Conservation (phyloP, 2,329 filamentous ascomycete species). For the Aureobasidium mangrovei region DNA sequence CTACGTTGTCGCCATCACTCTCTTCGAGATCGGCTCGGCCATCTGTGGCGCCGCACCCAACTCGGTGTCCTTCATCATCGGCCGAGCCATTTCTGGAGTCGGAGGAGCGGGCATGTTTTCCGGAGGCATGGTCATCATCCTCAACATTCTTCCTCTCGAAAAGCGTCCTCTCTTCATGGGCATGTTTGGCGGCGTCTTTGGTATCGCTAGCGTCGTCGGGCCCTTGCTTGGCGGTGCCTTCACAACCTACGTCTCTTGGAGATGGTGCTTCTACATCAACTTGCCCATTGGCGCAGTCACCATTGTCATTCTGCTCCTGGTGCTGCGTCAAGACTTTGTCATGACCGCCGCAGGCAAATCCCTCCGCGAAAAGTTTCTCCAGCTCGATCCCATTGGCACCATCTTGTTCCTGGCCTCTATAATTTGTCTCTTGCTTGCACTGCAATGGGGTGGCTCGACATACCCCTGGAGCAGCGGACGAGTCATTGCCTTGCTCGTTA, state of each 20-base stretch:
- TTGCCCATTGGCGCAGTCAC: conserved; percentile 42
- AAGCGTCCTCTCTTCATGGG: conserved; percentile 43
- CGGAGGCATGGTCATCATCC: conserved; percentile 41
- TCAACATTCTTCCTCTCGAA: conserved; percentile 36
- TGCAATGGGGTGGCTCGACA: conserved; percentile 42
- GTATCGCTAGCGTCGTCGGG: conserved; percentile 40
- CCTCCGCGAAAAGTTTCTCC: conserved; percentile 27
- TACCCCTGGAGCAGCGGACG: conserved; percentile 37
- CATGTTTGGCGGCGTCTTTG: conserved; percentile 36
- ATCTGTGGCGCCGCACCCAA: conserved; percentile 44
- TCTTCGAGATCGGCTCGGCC: conserved; percentile 46
- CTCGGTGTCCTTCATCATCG: conserved; percentile 42
- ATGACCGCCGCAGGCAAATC: conserved; percentile 1
- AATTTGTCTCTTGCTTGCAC: conserved; percentile 40
- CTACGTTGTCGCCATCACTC: conserved; percentile 35
- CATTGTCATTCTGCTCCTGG: conserved; percentile 15
- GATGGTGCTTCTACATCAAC: conserved; percentile 47
- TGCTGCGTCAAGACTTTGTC: conserved; percentile 3
- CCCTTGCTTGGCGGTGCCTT: conserved; percentile 36
- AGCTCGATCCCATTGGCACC: conserved; percentile 41
- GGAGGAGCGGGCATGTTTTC: conserved; percentile 43
- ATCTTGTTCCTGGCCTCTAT: conserved; percentile 40
- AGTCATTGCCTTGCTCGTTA: conserved; percentile 39
- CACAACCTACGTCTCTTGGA: conserved; percentile 35
- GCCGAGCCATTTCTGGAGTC: conserved; percentile 42